These are phyloP conservation scores for Dalbergia cochinchinensis DNA, from an alignment of 306 rosid species.

Conservation along the genomic window DNA sequence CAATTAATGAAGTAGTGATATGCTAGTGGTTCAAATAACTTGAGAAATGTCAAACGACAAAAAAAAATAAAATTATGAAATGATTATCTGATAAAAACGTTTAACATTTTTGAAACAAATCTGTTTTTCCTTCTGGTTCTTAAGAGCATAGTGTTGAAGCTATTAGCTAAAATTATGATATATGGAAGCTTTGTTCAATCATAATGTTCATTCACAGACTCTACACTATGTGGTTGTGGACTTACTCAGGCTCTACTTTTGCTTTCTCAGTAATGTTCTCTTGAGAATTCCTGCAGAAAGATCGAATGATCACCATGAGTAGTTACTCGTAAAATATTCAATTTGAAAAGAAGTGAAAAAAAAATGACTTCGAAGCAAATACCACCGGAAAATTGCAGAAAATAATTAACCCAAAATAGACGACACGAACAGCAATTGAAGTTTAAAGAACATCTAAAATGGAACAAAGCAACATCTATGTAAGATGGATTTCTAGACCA, in stretches of 20 bases:
- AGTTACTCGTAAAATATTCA: constrained; percentile 15
- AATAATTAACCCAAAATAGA: constrained; percentile 20
- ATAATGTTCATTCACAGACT: constrained; percentile 1
- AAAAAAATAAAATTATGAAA: constrained; percentile 25
- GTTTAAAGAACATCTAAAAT: constrained; percentile 24
- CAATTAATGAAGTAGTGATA: constrained; percentile 3
- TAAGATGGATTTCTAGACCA: constrained; percentile 15
- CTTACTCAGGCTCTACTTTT: constrained; percentile 61
- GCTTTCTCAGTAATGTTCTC: constrained; percentile 52
- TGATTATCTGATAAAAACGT: constrained; percentile 8
- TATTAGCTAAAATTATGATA: constrained; percentile 15
- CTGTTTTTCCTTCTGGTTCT: not conserved
- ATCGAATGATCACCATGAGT: constrained; percentile 35
- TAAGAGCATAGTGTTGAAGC: constrained; percentile 4
- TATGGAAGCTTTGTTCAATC: constrained; percentile 12
- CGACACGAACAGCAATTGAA: not conserved
- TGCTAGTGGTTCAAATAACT: constrained; percentile 9
- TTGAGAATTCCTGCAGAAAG: constrained; percentile 59
- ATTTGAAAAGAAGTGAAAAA: constrained; percentile 9
- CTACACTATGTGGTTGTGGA: constrained; percentile 25
- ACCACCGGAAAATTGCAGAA: constrained; percentile 1
- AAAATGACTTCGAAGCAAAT: constrained; percentile 3
- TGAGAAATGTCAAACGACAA: not conserved
- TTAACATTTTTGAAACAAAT: not conserved
- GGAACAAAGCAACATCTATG: not conserved